A percentile compares a stretch with the other conserved stretches of the same genome.
These are phyloP conservation scores for Populus tremula DNA, from an alignment of 345 rosid species.

Conservation along the genomic window DNA sequence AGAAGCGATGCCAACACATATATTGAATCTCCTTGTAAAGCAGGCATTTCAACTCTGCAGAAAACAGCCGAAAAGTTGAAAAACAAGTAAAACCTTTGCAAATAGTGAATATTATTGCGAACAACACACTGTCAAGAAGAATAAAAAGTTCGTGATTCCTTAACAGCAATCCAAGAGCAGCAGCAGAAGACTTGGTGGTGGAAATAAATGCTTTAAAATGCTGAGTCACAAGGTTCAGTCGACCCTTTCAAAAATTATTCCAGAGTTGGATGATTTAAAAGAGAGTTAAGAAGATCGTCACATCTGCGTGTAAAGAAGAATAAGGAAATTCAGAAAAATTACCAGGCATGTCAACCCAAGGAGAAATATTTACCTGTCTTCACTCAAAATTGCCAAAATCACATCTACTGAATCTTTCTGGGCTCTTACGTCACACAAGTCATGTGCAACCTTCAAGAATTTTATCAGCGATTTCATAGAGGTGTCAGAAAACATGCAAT, in stretches of 20 bases:
- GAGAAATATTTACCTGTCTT: constrained; percentile 25
- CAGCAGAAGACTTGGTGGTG: neutral
- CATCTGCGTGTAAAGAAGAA: too few relatives aligned
- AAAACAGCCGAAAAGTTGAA: neutral
- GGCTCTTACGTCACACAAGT: constrained; percentile 25
- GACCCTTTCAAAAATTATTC: too few relatives aligned
- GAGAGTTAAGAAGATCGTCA: too few relatives aligned
- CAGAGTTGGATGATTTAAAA: too few relatives aligned
- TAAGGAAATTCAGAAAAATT: too few relatives aligned
- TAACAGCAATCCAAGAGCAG: neutral
- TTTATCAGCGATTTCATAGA: constrained; percentile 23
- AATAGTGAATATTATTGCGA: neutral
- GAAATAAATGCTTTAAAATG: neutral
- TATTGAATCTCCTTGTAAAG: constrained; percentile 28
- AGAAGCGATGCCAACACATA: constrained; percentile 24
- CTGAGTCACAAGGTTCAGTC: neutral
- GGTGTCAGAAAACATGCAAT: constrained; percentile 13
- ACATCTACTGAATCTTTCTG: constrained; percentile 34
- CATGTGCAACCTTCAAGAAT: constrained; percentile 35
- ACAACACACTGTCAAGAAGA: neutral
- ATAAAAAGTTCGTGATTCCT: neutral
- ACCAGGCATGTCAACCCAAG: neutral
- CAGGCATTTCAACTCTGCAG: constrained; percentile 28
- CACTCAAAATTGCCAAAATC: constrained; percentile 30
- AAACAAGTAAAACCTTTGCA: neutral